Conservation (phyloP, 805 yeast species). For the Candida khao-thaluensis region DNA sequence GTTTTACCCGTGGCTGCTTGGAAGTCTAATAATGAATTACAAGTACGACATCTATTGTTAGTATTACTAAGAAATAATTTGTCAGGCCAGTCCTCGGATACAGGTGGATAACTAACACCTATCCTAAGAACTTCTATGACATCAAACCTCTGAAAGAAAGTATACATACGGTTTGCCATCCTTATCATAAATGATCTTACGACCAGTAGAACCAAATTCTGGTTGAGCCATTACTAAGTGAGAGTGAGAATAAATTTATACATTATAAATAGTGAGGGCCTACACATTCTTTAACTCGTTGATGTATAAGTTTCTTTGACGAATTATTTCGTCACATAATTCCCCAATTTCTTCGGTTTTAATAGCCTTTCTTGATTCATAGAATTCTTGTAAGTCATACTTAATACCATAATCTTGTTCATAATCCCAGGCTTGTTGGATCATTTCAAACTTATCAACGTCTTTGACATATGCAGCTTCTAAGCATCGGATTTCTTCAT, state of each 20-base stretch:
- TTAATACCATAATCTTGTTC: slow-evolving; percentile 61
- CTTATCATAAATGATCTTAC: slow-evolving; percentile 72
- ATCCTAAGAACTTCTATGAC: too few relatives aligned
- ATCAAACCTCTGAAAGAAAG: too few relatives aligned
- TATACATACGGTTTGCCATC: slow-evolving; percentile 93
- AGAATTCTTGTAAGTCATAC: slow-evolving; percentile 68
- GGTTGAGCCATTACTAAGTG: slow-evolving; percentile 27
- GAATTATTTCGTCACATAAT: slow-evolving; percentile 55
- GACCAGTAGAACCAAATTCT: slow-evolving; percentile 56
- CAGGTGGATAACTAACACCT: neutral
- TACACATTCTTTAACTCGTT: slow-evolving; percentile 5
- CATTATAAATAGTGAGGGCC: neutral
- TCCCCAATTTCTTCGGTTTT: slow-evolving; percentile 68
- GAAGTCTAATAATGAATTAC: slow-evolving; percentile 81
- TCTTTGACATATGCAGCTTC: slow-evolving; percentile 94
- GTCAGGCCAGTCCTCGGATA: neutral
- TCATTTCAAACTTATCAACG: slow-evolving; percentile 86
- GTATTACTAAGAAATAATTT: neutral
- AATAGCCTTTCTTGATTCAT: slow-evolving; percentile 57
- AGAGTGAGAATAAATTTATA: slow-evolving; percentile 1
- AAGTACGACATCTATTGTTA: slow-evolving; percentile 69
- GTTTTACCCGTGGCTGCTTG: slow-evolving; percentile 48
- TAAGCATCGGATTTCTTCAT: slow-evolving; percentile 75
- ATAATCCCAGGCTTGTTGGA: slow-evolving; percentile 80
- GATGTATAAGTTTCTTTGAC: slow-evolving; percentile 21